A percentile compares a stretch with the other conserved stretches of the same genome.
These are phyloP conservation scores for Exophiala lecanii-corni DNA, from an alignment of 2,329 filamentous ascomycete genomes.

Conservation along the genomic window DNA sequence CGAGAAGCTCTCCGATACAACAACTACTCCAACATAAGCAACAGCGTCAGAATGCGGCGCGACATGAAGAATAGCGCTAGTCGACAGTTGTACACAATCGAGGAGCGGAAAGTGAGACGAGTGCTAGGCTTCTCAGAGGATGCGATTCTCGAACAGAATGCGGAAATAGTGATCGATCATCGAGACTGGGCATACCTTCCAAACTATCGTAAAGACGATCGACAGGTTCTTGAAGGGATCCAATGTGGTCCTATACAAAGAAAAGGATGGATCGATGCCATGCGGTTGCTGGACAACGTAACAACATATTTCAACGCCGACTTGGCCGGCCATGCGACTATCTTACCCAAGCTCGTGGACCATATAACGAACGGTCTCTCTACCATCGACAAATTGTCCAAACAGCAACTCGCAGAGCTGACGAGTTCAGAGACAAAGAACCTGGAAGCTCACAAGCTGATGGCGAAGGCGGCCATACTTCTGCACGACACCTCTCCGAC, in stretches of 20 bases:
- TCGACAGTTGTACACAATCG: slow-evolving; percentile 40
- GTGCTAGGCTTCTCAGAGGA: slow-evolving; percentile 30
- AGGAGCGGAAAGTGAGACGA: slow-evolving; percentile 38
- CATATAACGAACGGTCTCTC: neutral
- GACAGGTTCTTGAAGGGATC: slow-evolving; percentile 8
- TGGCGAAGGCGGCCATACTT: slow-evolving; percentile 8
- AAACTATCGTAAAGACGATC: slow-evolving; percentile 19
- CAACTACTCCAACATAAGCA: slow-evolving; percentile 42
- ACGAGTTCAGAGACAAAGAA: slow-evolving; percentile 15
- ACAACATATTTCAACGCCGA: slow-evolving; percentile 22
- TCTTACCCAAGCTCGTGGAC: neutral
- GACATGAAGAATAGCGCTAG: slow-evolving; percentile 28
- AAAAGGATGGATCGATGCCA: slow-evolving; percentile 19
- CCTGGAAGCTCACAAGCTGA: slow-evolving; percentile 6
- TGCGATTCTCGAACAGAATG: slow-evolving; percentile 7
- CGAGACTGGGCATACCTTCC: slow-evolving; percentile 23
- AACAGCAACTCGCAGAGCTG: slow-evolving; percentile 7
- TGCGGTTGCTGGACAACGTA: slow-evolving; percentile 20
- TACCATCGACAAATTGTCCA: neutral
- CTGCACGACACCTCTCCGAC: slow-evolving; percentile 2
- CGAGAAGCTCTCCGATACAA: slow-evolving; percentile 38
- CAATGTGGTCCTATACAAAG: slow-evolving; percentile 20
- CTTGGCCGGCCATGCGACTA: slow-evolving; percentile 4
- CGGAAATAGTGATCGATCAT: slow-evolving; percentile 19
- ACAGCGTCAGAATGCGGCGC: slow-evolving; percentile 35